Percentiles rank a stretch among this genome's conserved stretches.
phyloP scores from a whole-genome alignment of 2,329 filamentous ascomycete species.

The Pseudogymnoascus sp. region DNA sequence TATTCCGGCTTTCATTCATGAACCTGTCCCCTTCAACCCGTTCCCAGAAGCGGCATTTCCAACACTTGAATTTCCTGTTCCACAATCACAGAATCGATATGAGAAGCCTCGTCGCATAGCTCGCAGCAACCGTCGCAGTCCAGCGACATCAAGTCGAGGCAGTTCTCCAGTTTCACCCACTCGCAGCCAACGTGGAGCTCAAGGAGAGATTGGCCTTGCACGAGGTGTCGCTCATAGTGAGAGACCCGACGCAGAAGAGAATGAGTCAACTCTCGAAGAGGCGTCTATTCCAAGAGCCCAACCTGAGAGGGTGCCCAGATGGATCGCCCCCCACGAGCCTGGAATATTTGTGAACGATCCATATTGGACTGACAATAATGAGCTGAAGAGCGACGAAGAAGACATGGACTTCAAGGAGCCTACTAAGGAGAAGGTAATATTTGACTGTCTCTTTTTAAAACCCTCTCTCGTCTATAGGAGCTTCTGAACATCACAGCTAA shows the following conservation, averaged over 20 bases:
- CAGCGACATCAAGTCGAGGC: background rate
- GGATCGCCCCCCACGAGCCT: background rate
- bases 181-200: background rate
- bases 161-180: background rate
- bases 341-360: background rate
- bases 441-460: background rate
- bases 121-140: background rate
- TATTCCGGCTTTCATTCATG: background rate
- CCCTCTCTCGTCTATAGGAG: background rate
- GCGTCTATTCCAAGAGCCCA: background rate
- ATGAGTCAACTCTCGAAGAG: background rate
- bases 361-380: background rate
- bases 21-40: background rate
- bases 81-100: background rate
- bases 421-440: background rate
- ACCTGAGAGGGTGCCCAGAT: background rate
- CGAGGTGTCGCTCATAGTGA: background rate
- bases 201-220: background rate
- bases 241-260: background rate
- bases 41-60: background rate
- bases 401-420: background rate
- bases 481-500: background rate
- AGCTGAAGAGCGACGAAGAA: background rate
- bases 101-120: background rate
- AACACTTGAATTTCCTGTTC: conserved; percentile 1